These are phyloP conservation scores for Solanum lignicaule DNA, from an alignment of 257 asterid species.

Conservation along the genomic window DNA sequence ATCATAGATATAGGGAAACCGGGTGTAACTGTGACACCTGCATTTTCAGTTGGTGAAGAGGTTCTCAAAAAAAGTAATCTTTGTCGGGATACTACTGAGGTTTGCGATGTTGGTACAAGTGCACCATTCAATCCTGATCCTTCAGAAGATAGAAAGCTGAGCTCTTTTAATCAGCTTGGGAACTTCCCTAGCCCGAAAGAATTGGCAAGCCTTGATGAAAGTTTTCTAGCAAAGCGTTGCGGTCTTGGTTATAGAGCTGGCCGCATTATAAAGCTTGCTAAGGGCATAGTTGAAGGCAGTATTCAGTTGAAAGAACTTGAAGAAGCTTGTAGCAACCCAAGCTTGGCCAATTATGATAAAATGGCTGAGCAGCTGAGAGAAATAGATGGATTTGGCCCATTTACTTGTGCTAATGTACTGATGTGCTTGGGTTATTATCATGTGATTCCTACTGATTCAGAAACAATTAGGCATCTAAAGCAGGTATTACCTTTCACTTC, in stretches of 20 bases:
- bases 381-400: conserved; percentile 78
- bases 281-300: conserved; percentile 39
- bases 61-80: conserved; percentile 2
- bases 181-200: conserved; percentile 68
- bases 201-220: conserved; percentile 48
- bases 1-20: not conserved
- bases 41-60: conserved; percentile 3
- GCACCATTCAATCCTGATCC: conserved; percentile 5
- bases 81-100: not conserved
- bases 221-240: conserved; percentile 46
- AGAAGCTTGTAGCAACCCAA: conserved; percentile 17
- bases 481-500: conserved; percentile 27
- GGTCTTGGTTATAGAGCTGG: conserved; percentile 75
- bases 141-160: conserved; percentile 3
- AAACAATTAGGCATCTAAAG: conserved; percentile 77
- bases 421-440: conserved; percentile 90
- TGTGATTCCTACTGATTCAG: conserved; percentile 76
- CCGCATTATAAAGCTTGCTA: conserved; percentile 67
- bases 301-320: conserved; percentile 50
- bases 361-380: conserved; percentile 46
- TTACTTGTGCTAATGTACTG: conserved; percentile 74
- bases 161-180: conserved; percentile 20
- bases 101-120: not conserved
- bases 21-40: not conserved
- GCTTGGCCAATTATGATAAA: conserved; percentile 33